Base-by-base conservation (phyloP, 2,329 filamentous ascomycete genomes). In the Aureobasidium mangrovei region DNA sequence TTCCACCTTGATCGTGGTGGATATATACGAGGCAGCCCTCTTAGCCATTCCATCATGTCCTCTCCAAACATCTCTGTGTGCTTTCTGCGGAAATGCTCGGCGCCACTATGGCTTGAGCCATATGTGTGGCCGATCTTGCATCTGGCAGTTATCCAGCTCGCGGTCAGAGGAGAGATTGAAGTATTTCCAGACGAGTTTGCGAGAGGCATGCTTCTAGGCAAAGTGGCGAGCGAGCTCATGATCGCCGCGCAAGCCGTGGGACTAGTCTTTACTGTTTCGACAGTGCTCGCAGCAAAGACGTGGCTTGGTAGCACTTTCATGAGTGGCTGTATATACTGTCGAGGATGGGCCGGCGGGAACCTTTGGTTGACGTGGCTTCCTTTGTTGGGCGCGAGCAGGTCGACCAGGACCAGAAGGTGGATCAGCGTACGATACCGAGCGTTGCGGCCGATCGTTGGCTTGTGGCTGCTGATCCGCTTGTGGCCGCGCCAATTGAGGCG, bases 41-140 rank as follows among this genome's bases (percentile, higher is more conserved):
- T 7, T 26, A 53, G 26, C 40, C 39, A 29, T 40, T 53, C 49
- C 39, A 53, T 44, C 49, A 43, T 43, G 40, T 53, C 49, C 26
- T 44, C 40, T 7, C 40, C 40, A 4, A 53, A 53, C n/a, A 53
- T 28, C 6, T 8, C 49, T 6, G 39, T 53, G 67, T 97, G 91
- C 0, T 86, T 85, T 48, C 91, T 83, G 40, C 91, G 81, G 7
- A 97, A 78, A 67, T 97, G 91, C 0, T 90, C 91, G 0, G 90
- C 90, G 0, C 91, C 91, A 63, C 97, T 97, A 72, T 97, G 96
- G 72, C 96, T 93, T 12, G 87, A 88, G 3, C 86, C 86, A 62
- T 97, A 97, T 56, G 81, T 79, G 74, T 95, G 96, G 53, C 78
- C 73, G 42, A 78, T 78, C 46, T 77, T 79, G 69, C 91, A 97